Percentiles rank a stretch among this genome's conserved stretches.
phyloP scores from a whole-genome alignment of 2,329 filamentous ascomycete species.

The Ilyonectria sp. region DNA sequence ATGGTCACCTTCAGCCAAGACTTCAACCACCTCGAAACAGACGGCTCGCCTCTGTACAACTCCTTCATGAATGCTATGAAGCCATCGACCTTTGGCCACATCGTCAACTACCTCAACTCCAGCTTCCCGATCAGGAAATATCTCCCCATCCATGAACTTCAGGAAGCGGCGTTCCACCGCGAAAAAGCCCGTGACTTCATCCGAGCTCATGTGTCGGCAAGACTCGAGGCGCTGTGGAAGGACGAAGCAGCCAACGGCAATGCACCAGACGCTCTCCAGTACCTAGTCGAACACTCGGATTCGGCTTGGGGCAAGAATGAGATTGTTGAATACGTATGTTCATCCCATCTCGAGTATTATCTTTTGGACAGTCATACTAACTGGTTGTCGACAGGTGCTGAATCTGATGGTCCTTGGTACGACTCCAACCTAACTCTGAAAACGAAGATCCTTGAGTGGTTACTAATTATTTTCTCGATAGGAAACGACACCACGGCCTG shows the following conservation, averaged over 20 bases:
- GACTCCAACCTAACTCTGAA: neutral
- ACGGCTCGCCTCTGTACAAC: constrained; percentile 45
- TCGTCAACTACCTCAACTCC: constrained; percentile 53
- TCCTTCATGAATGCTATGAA: constrained; percentile 46
- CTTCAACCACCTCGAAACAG: constrained; percentile 51
- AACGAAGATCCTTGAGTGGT: neutral
- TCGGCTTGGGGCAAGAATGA: constrained; percentile 44
- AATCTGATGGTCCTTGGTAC: constrained; percentile 60
- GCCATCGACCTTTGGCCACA: constrained; percentile 42
- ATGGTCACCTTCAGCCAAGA: constrained; percentile 54
- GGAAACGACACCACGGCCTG: constrained; percentile 62
- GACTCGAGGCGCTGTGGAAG: constrained; percentile 6
- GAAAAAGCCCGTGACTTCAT: constrained; percentile 51
- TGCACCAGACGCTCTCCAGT: constrained; percentile 48
- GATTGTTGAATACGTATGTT: constrained; percentile 49
- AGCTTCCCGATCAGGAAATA: constrained; percentile 55
- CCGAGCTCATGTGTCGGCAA: constrained; percentile 31
- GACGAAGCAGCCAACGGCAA: constrained; percentile 2
- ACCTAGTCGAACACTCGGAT: constrained; percentile 52
- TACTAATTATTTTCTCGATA: constrained; percentile 6
- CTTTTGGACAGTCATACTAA: constrained; percentile 40
- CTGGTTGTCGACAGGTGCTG: constrained; percentile 54
- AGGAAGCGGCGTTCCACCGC: constrained; percentile 53
- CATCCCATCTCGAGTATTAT: neutral
- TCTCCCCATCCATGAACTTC: constrained; percentile 54